Percentiles rank a stretch among this genome's conserved stretches.
These are phyloP conservation scores for Eragrostis tef DNA, from an alignment of 202 grass and related monocot species.

Conservation along the genomic window DNA sequence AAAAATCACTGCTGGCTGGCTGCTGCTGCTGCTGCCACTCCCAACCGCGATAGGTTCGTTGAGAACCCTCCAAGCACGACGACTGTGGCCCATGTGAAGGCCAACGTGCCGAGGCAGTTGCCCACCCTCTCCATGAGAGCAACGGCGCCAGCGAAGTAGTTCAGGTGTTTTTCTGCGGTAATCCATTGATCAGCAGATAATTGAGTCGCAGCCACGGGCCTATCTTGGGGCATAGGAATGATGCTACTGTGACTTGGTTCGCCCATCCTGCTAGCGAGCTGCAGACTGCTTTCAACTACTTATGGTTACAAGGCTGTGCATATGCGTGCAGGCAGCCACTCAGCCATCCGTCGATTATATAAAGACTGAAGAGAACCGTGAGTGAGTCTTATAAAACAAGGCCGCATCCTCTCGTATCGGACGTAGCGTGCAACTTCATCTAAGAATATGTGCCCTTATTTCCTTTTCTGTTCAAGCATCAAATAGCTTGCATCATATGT, in stretches of 20 bases:
- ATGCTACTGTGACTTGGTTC: not conserved
- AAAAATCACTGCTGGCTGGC: too few species aligned
- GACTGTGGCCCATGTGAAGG: slow-evolving; percentile 15
- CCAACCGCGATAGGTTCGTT: not conserved
- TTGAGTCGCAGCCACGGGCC: not conserved
- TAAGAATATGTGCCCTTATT: not conserved
- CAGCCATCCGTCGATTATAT: not conserved
- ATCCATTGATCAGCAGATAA: not conserved
- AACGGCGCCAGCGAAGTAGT: not conserved
- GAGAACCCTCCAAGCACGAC: slow-evolving; percentile 21
- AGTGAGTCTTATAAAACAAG: not conserved
- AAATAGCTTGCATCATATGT: too few species aligned
- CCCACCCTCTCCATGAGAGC: slow-evolving; percentile 12
- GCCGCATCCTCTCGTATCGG: too few species aligned
- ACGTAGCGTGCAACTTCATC: not conserved
- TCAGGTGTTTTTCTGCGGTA: not conserved
- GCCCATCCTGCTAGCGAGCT: not conserved
- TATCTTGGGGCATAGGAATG: not conserved
- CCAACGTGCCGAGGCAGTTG: slow-evolving; percentile 2
- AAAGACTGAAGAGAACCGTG: not conserved
- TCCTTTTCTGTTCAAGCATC: too few species aligned
- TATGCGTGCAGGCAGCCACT: not conserved
- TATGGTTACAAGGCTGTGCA: not conserved
- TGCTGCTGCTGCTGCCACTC: not conserved
- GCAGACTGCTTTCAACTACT: not conserved